A percentile compares a stretch with the other conserved stretches of the same genome.
Evolutionary conservation across 2,329 filamentous ascomycete species (phyloP).

Genomic region (Aspergillus intermedius): DNA sequence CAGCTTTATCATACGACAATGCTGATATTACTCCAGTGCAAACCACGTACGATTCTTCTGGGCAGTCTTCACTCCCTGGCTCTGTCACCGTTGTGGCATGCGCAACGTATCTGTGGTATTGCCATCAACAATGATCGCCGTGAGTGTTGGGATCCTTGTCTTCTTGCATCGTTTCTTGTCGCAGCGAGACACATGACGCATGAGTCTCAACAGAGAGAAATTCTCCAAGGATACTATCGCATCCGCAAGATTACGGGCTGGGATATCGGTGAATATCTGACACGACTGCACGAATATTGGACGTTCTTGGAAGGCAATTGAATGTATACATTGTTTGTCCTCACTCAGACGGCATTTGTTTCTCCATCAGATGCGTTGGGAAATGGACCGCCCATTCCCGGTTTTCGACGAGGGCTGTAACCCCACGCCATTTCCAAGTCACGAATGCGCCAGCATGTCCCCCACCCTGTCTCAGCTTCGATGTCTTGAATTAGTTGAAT

Average conservation of each 20-base stretch:
- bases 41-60: conserved; percentile 41
- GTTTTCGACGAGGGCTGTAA: conserved; percentile 6
- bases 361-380: not conserved
- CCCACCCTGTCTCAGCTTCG: conserved; percentile 50
- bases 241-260: conserved; percentile 40
- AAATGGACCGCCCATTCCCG: not conserved
- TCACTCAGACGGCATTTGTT: not conserved
- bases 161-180: conserved; percentile 43
- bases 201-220: conserved; percentile 40
- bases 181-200: conserved; percentile 46
- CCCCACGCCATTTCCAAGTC: conserved; percentile 42
- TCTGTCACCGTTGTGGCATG: conserved; percentile 45
- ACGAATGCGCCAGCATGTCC: conserved; percentile 47
- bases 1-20: conserved; percentile 54
- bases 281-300: conserved; percentile 17
- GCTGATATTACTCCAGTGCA: conserved; percentile 47
- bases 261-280: conserved; percentile 18
- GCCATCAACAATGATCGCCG: conserved; percentile 42
- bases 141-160: conserved; percentile 44
- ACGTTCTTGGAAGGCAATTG: not conserved
- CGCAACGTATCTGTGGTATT: conserved; percentile 46
- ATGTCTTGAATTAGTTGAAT: conserved; percentile 41
- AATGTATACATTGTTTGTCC: not conserved
- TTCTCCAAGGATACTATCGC: conserved; percentile 35
- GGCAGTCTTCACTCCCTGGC: conserved; percentile 25